Conservation (phyloP, 73 alveolate genomes). For the Durusdinium trenchii region DNA sequence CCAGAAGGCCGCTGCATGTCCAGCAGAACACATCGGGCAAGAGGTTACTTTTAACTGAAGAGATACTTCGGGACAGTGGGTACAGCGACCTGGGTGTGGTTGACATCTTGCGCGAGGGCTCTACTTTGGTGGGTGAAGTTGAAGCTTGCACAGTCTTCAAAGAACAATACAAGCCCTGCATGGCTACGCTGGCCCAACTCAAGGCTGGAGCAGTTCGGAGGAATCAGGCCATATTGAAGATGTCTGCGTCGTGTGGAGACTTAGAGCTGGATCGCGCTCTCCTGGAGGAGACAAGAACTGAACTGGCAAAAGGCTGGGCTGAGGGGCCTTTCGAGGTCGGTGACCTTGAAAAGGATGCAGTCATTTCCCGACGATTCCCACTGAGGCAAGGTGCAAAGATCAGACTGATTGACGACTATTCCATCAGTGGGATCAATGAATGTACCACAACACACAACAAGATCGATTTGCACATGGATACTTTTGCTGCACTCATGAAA, state of each 20-base stretch:
- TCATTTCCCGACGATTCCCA: not conserved
- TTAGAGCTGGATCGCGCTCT: not conserved
- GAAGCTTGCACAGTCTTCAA: too few relatives aligned
- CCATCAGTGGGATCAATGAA: slow-evolving; percentile 20
- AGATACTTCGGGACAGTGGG: too few relatives aligned
- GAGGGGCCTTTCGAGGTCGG: not conserved
- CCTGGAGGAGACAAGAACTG: not conserved
- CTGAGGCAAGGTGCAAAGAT: not conserved
- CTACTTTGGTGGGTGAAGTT: too few relatives aligned
- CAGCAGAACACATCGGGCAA: too few relatives aligned
- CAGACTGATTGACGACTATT: not conserved
- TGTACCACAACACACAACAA: not conserved
- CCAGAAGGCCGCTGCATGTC: too few relatives aligned
- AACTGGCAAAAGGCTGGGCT: not conserved
- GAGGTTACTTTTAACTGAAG: too few relatives aligned
- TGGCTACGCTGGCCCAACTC: not conserved
- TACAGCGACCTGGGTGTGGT: too few relatives aligned
- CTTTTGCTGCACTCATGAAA: not conserved
- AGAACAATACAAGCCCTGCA: too few relatives aligned
- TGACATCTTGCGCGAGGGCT: too few relatives aligned
- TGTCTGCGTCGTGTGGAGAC: not conserved
- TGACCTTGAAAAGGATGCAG: not conserved
- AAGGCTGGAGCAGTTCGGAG: not conserved
- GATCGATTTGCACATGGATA: not conserved
- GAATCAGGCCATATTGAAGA: not conserved